Conservation (phyloP, 257 asterid genomes). For the Solanum chaucha region DNA sequence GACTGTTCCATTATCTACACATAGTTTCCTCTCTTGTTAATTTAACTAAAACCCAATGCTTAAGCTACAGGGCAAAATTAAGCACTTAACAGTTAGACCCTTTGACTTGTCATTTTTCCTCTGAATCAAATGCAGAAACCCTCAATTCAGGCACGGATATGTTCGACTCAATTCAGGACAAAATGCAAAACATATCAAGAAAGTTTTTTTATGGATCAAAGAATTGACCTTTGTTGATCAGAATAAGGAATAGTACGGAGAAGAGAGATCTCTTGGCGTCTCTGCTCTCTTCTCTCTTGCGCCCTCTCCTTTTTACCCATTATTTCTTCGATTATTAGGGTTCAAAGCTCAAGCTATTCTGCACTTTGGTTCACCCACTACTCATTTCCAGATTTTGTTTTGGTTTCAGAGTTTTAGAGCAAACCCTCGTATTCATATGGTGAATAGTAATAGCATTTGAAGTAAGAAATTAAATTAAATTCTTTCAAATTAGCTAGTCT, state of each 20-base stretch:
- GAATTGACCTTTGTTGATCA: constrained; percentile 53
- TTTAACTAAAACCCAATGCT: background rate
- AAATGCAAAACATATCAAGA: background rate
- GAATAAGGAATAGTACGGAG: constrained; percentile 77
- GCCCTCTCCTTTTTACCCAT: constrained; percentile 68
- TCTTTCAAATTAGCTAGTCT: too few species aligned
- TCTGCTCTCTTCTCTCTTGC: constrained; percentile 62
- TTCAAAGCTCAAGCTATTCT: background rate
- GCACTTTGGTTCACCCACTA: background rate
- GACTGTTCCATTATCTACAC: background rate
- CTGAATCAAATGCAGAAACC: background rate
- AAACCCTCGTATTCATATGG: background rate
- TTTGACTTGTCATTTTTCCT: background rate
- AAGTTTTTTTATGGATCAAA: background rate
- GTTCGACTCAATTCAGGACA: background rate
- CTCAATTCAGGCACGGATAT: background rate
- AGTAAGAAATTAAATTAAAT: too few species aligned
- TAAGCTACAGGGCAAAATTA: background rate
- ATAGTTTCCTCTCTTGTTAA: background rate
- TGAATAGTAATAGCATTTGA: too few species aligned
- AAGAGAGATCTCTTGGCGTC: constrained; percentile 67
- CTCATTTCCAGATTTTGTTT: background rate
- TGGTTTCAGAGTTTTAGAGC: background rate
- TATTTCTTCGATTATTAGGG: background rate
- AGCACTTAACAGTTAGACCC: background rate